phyloP scores from a whole-genome alignment of 2,329 filamentous ascomycete species.

The Aspergillus chevalieri region DNA sequence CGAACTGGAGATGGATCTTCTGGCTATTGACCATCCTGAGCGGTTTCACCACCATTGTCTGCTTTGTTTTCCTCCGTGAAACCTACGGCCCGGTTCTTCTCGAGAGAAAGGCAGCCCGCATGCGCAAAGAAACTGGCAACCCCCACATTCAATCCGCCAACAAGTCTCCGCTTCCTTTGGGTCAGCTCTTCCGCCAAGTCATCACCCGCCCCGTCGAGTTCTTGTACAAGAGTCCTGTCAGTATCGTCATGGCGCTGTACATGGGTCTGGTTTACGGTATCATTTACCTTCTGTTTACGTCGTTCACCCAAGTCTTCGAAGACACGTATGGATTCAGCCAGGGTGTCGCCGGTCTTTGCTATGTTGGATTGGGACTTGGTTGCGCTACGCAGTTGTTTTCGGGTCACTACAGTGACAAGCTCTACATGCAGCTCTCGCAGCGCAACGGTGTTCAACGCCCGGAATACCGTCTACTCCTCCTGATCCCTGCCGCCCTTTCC shows the following conservation, averaged over 20 bases:
- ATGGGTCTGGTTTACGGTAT: conserved; percentile 12
- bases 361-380: conserved; percentile 24
- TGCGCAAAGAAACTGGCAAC: neutral
- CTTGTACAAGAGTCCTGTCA: neutral
- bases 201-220: conserved; percentile 32
- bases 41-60: conserved; percentile 4
- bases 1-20: conserved; percentile 45
- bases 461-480: conserved; percentile 52
- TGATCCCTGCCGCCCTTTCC: conserved; percentile 44
- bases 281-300: conserved; percentile 40
- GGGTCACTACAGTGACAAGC: neutral
- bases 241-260: conserved; percentile 4
- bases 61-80: neutral
- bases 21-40: conserved; percentile 38
- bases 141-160: conserved; percentile 17
- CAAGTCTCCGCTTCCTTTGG: conserved; percentile 15
- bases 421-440: neutral
- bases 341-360: conserved; percentile 20
- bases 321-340: conserved; percentile 19
- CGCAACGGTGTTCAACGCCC: conserved; percentile 25
- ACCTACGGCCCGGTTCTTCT: neutral
- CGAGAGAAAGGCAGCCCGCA: neutral
- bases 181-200: conserved; percentile 28
- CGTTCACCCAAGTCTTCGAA: conserved; percentile 24
- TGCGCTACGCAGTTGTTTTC: neutral